Base-by-base conservation (phyloP, 2,329 filamentous ascomycete species). In the Aspergillus pseudotamarii region DNA sequence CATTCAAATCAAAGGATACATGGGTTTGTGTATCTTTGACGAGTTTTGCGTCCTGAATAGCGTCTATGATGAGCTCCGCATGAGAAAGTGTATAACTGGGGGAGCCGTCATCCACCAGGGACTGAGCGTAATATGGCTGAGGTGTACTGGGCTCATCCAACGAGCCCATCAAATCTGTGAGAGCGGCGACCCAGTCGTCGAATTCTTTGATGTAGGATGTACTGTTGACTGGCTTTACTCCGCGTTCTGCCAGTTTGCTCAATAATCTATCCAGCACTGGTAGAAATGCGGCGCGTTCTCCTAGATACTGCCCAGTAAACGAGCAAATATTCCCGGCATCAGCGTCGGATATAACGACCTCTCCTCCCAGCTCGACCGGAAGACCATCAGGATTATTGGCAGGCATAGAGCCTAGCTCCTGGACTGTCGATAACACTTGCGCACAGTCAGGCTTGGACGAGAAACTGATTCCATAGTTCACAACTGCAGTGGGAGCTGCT, bases 401-500 rank as follows among this genome's bases (percentile, higher is more conserved):
- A 36, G 38, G 21, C 30, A 50, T 50, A 21, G 12, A 28, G 26
- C 60, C 60, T 10, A 59, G 38, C n/a, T 43, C 50, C 34, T 62
- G 60, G 32, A 59, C 57, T 16, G 41, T 38, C n/a, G 59, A 19
- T 1, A 62, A 41, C 10, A 59, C 60, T 16, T 59, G 57, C 1
- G 58, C 50, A n/a, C 60, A 62, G 57, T 59, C 57, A 4, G 60
- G 36, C 16, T 59, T 45, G 4, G 57, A 34, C 6, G 51, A 57
- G 23, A 62, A 62, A 48, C 46, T 28, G 14, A 62, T 56, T 19
- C 59, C 51, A 45, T 62, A 62, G 48, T 62, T 62, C 3, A 59
- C 48, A 10, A 46, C 59, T 38, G 48, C 48, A 21, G 60, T 50
- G 1, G 60, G 60, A 1, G 60, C 60, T 28, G 36, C 10, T 16